Base-by-base conservation (phyloP, 805 yeast species). In the Saccharomycopsis sp. region DNA sequence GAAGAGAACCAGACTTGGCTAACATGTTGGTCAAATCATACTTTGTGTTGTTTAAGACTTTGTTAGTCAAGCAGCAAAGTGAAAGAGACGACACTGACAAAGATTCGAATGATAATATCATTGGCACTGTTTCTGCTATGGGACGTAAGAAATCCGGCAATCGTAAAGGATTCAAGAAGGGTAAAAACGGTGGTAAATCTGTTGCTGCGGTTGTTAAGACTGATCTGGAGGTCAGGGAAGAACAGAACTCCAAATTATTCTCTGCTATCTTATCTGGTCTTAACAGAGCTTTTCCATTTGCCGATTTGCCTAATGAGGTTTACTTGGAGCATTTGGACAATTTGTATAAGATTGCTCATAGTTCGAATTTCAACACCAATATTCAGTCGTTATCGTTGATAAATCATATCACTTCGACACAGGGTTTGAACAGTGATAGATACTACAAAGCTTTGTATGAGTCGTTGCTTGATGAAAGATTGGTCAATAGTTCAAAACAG, bases 221-320 rank as follows among this genome's bases (percentile, higher is more conserved):
- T 12, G 88, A 84, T 62, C 74, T 73, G 50, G 93, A 87, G 64
- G 72, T 86, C 1, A 61, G 75, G 22, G 89, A 90, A 67, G 98
- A 94, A 69, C 89, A 86, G 66, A 87, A 85, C 66, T 80, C 96
- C 51, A 89, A 88, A 67, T 73, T 93, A 65, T 89, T 93, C 66
- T 85, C 97, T 29, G 97, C 97, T 15, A 79, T 94, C 58, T 80
- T 94, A 64, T 90, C 99, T 0, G 99, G 99, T 65, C 81, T 94
- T 59, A 94, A 94, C 70, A 87, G 99, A 73, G 92, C 98, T 0
- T 93, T 89, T 78, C 98, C 98, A 57, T 94, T 89, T 70, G 84
- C 96, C 1, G 79, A 83, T 63, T 75, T 94, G 57, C 85, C 90
- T 17, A 79, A 83, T 44, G 84, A 86, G 29, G 80, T 82, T 3